Conservation (phyloP, 2,329 filamentous ascomycete species). For the Fusarium luffae region DNA sequence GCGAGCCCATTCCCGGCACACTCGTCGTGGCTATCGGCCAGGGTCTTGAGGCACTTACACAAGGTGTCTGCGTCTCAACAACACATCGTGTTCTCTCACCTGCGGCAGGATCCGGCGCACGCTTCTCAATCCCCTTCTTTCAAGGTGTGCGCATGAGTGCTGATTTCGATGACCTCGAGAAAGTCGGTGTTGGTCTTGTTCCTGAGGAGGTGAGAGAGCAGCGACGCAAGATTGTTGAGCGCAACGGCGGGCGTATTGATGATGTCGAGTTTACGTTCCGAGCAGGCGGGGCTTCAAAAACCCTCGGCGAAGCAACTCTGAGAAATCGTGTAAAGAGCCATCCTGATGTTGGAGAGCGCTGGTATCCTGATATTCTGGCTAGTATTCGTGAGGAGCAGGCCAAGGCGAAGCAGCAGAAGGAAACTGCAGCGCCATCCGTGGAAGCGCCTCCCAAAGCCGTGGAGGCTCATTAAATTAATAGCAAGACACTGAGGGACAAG, state of each 20-base stretch:
- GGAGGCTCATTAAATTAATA: constrained; percentile 47
- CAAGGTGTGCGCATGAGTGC: constrained; percentile 85
- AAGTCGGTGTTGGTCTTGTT: constrained; percentile 65
- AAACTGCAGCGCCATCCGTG: constrained; percentile 32
- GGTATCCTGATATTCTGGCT: constrained; percentile 74
- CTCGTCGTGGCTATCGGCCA: constrained; percentile 90
- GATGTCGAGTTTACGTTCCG: constrained; percentile 91
- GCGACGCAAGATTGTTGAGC: constrained; percentile 67
- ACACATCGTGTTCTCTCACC: constrained; percentile 87
- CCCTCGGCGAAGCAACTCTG: constrained; percentile 83
- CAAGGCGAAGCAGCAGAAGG: constrained; percentile 50
- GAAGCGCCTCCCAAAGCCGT: constrained; percentile 43
- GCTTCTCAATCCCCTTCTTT: constrained; percentile 88
- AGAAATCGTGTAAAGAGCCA: constrained; percentile 88
- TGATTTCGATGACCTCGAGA: constrained; percentile 80
- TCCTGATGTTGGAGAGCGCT: constrained; percentile 85
- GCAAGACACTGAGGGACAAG: background rate
- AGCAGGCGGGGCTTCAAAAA: constrained; percentile 72
- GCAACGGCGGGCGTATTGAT: constrained; percentile 69
- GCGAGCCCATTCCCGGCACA: constrained; percentile 78
- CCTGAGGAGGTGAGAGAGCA: constrained; percentile 72
- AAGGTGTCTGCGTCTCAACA: constrained; percentile 83
- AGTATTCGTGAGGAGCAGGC: constrained; percentile 70
- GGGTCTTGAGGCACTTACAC: constrained; percentile 85
- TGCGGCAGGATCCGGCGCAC: constrained; percentile 72